Percentiles rank a stretch among this genome's conserved stretches.
These are phyloP conservation scores for Pseudogymnoascus sp. DNA, from an alignment of 2,329 filamentous ascomycete genomes.

Conservation along the genomic window DNA sequence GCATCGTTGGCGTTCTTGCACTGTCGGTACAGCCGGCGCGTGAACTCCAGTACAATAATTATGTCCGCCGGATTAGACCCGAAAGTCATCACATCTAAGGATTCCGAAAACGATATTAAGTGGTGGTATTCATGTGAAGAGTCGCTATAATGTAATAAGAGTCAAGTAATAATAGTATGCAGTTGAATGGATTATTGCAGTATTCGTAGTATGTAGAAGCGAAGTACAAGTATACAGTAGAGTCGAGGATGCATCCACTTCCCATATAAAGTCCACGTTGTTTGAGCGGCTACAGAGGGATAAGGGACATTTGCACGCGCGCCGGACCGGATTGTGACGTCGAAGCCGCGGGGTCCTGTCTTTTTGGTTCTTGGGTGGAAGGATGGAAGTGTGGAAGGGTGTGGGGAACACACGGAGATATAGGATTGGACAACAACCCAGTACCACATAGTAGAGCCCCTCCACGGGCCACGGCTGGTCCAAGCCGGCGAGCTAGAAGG, in stretches of 20 bases:
- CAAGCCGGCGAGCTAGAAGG: background rate
- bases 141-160: background rate
- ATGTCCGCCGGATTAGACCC: conserved; percentile 34
- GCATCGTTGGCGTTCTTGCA: conserved; percentile 37
- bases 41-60: conserved; percentile 47
- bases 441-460: no score
- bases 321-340: background rate
- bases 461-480: background rate
- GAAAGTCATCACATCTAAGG: conserved; percentile 24
- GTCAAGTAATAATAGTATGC: background rate
- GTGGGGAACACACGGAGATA: background rate
- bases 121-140: conserved; percentile 8
- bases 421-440: background rate
- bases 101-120: conserved; percentile 1
- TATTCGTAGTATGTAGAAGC: background rate
- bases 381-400: background rate
- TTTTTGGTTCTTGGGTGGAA: background rate
- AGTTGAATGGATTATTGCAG: background rate
- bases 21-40: conserved; percentile 46
- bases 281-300: conserved; percentile 5
- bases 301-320: background rate
- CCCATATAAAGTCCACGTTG: conserved; percentile 10
- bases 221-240: background rate
- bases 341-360: conserved; percentile 4
- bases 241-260: conserved; percentile 4